Evolutionary conservation across 352 stramenopile genomes (phyloP).

Genomic region (Achlya hypogyna): DNA sequence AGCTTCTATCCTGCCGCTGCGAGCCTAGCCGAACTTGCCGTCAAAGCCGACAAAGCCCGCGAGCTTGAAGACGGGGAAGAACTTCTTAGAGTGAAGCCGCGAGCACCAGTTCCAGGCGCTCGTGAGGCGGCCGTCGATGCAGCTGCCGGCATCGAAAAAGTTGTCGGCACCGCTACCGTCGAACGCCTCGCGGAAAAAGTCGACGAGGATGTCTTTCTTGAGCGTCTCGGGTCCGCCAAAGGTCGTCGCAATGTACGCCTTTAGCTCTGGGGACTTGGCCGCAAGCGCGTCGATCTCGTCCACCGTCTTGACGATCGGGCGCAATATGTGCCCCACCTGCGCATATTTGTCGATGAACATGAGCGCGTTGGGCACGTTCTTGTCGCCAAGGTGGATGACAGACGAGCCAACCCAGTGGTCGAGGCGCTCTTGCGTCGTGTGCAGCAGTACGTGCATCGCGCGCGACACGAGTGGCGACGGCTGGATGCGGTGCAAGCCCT

Average conservation of each 20-base stretch:
- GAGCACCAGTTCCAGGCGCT: slow-evolving; percentile 98
- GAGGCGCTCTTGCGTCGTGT: slow-evolving; percentile 58
- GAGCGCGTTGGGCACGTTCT: slow-evolving; percentile 96
- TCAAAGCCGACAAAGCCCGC: slow-evolving; percentile 95
- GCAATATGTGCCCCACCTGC: slow-evolving; percentile 83
- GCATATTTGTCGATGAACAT: slow-evolving; percentile 99
- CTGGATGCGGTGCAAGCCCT: slow-evolving; percentile 93
- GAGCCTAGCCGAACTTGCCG: slow-evolving; percentile 86
- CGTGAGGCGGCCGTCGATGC: slow-evolving; percentile 94
- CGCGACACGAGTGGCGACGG: slow-evolving; percentile 87
- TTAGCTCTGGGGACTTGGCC: slow-evolving; percentile 35
- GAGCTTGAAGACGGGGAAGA: slow-evolving; percentile 95
- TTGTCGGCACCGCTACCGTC: slow-evolving; percentile 92
- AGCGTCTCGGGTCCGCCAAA: slow-evolving; percentile 84
- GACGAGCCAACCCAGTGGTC: slow-evolving; percentile 89
- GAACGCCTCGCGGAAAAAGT: slow-evolving; percentile 96
- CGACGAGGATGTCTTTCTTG: slow-evolving; percentile 86
- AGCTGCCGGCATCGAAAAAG: slow-evolving; percentile 93
- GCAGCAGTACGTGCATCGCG: slow-evolving; percentile 92
- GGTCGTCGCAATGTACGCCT: slow-evolving; percentile 53
- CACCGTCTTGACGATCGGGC: slow-evolving; percentile 82
- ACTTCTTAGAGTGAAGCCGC: slow-evolving; percentile 88
- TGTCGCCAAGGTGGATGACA: slow-evolving; percentile 96
- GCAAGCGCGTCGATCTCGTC: slow-evolving; percentile 58
- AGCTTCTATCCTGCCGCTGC: not conserved